phyloP scores from a whole-genome alignment of 352 stramenopile species.

The Peronosclerospora sorghi region DNA sequence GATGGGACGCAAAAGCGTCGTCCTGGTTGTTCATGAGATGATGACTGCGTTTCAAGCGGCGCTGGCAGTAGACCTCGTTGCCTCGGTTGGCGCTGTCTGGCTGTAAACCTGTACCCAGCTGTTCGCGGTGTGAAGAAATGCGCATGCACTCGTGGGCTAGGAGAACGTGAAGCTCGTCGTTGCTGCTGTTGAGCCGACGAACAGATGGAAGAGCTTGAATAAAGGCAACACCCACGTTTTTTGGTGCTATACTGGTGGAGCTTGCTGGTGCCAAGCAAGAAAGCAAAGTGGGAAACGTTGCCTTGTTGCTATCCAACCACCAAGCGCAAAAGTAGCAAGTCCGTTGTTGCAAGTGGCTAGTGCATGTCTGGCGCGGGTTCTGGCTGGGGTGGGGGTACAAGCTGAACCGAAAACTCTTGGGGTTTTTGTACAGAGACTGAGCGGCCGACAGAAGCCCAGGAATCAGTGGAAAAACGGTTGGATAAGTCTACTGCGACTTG shows the following conservation, averaged over 20 bases:
- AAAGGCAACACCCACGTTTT: background rate
- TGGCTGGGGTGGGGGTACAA: conserved; percentile 19
- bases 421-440: conserved; percentile 27
- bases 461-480: conserved; percentile 14
- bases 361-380: conserved; percentile 19
- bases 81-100: conserved; percentile 17
- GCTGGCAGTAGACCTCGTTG: conserved; percentile 23
- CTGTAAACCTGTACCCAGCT: conserved; percentile 21
- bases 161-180: background rate
- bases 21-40: conserved; percentile 24
- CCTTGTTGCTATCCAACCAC: conserved; percentile 19
- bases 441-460: conserved; percentile 8
- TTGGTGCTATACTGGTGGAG: conserved; percentile 5
- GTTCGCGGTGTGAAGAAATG: conserved; percentile 19
- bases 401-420: conserved; percentile 24
- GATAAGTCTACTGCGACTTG: conserved; percentile 3
- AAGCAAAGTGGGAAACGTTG: conserved; percentile 19
- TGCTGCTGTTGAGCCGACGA: conserved; percentile 7
- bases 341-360: conserved; percentile 32
- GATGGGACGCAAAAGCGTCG: conserved; percentile 22
- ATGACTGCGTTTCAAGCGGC: conserved; percentile 21
- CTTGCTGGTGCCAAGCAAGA: conserved; percentile 17
- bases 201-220: conserved; percentile 2
- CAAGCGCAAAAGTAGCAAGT: conserved; percentile 24
- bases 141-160: conserved; percentile 16